A percentile compares a stretch with the other conserved stretches of the same genome.
Conservation (phyloP, 192 early-diverging fungal species). For the Backusella westeae region DNA sequence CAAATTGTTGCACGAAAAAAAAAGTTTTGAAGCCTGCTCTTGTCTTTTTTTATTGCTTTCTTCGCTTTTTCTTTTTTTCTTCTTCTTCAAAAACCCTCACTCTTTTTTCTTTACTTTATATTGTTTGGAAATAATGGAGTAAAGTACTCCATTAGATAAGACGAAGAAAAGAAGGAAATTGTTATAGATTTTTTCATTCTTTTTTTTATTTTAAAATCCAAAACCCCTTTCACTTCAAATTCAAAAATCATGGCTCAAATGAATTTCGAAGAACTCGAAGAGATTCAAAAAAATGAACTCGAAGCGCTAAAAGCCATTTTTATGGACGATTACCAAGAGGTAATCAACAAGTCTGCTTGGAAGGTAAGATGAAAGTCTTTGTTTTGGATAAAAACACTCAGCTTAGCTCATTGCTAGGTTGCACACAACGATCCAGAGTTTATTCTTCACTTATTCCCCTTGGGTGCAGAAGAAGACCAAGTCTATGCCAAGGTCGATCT, state of each 20-base stretch:
- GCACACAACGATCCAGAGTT: slow-evolving; percentile 47
- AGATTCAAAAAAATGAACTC: slow-evolving; percentile 71
- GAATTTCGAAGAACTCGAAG: slow-evolving; percentile 50
- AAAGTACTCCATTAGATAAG: slow-evolving; percentile 4
- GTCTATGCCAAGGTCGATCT: slow-evolving; percentile 48
- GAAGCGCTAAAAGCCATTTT: slow-evolving; percentile 65
- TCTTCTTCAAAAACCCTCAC: not conserved
- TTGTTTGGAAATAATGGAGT: not conserved
- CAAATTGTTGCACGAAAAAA: not conserved
- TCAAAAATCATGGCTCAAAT: not conserved
- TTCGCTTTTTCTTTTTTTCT: not conserved
- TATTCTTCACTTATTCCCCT: slow-evolving; percentile 46
- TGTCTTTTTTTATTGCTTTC: not conserved
- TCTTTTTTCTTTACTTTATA: not conserved
- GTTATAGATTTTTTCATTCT: not conserved
- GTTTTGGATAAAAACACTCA: not conserved
- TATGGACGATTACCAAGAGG: slow-evolving; percentile 56
- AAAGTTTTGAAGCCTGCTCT: not conserved
- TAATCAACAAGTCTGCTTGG: slow-evolving; percentile 48
- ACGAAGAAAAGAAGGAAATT: not conserved
- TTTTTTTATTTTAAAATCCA: slow-evolving; percentile 6
- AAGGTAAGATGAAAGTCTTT: slow-evolving; percentile 33
- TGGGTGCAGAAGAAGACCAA: slow-evolving; percentile 42
- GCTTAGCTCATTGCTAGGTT: slow-evolving; percentile 26
- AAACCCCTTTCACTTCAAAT: not conserved